Percentiles rank a stretch among this genome's conserved stretches.
Evolutionary conservation across 2,329 filamentous ascomycete genomes (phyloP).

Genomic region (Myriosclerotinia duriaeana): DNA sequence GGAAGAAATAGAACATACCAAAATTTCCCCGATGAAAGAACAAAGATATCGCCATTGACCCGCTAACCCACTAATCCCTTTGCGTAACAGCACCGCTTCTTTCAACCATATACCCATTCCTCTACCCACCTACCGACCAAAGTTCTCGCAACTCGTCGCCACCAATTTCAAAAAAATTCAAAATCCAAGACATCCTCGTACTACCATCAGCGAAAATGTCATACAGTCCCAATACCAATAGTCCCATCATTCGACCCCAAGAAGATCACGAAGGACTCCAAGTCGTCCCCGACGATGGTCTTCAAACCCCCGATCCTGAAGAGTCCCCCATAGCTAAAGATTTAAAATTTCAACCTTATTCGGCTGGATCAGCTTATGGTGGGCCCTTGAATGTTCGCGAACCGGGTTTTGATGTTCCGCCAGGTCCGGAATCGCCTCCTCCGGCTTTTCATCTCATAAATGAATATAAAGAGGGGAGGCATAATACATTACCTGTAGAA

Average conservation of each 20-base stretch:
- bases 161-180: background rate
- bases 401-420: background rate
- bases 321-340: conserved; percentile 5
- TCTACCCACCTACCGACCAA: background rate
- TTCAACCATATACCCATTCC: background rate
- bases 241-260: background rate
- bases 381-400: conserved; percentile 3
- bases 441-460: conserved; percentile 13
- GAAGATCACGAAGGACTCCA: conserved; percentile 22
- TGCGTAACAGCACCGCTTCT: conserved; percentile 2
- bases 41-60: background rate
- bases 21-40: background rate
- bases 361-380: background rate
- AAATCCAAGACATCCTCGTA: background rate
- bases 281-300: conserved; percentile 12
- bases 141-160: background rate
- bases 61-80: background rate
- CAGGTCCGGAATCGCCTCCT: background rate
- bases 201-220: background rate
- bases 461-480: conserved; percentile 11
- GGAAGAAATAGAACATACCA: background rate
- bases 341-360: conserved; percentile 18
- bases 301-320: conserved; percentile 2
- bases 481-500: conserved; percentile 7
- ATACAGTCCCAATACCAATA: background rate